Evolutionary conservation across 164 flowering plant genomes (phyloP), one percentile per base, ranked within the genome.

Genomic region (Aristolochia californica): DNA sequence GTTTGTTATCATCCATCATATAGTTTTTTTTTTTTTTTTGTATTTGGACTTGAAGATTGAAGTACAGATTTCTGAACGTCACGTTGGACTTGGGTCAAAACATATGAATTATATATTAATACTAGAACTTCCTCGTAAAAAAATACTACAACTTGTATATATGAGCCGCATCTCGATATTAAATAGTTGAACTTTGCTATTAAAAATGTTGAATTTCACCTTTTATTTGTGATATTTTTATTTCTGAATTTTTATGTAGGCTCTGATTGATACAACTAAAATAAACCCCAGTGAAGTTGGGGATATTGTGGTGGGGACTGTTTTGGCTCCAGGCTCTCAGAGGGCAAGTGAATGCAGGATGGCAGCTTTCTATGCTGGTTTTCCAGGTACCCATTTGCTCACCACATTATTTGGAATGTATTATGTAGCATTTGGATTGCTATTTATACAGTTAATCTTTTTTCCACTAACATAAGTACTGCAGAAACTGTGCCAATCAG

Each of bases 341-440:
- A 75, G 99, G 75, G 96, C 95, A 40, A 82, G 69, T 63, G 96
- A 94, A 78, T 94, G 99, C 78, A 84, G 96, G 71, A 93, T 89
- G 96, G 99, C 99, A 60, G 88, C 99, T 45, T 88, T 90, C 70
- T 94, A 86, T 74, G 99, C 99, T 70, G 99, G 97, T 40, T 90
- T 87, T 63, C 97, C 99, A 62, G 97, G 99, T 88, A 30, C 54
- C n/a, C 40, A 9, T n/a, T 18, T 40, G 25, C 22, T 17, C 18
- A 8, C 48, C n/a, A n/a, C n/a, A n/a, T n/a, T 5, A 47, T 16
- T 47, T 16, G n/a, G n/a, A n/a, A n/a, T n/a, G n/a, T 17, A 8
- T 47, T 23, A 22, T 23, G 27, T 10, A 23, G 1, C 4, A 8
- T 14, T 45, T 16, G 30, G 28, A 34, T 53, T 38, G 45, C n/a